phyloP scores from a whole-genome alignment of 192 early-diverging fungal species.

The Spinellus fusiger region DNA sequence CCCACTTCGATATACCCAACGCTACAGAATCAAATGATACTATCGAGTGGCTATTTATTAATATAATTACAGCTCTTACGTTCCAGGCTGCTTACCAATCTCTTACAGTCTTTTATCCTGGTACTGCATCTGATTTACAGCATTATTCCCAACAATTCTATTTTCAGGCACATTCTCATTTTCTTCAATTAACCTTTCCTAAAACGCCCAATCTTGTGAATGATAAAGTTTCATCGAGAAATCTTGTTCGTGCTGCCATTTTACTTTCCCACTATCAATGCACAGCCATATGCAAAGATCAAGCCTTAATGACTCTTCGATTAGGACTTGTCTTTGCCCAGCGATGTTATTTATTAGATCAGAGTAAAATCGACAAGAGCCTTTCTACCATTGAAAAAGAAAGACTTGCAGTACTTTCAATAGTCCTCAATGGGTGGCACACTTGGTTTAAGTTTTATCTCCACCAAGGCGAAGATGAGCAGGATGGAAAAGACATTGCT shows the following conservation, averaged over 20 bases:
- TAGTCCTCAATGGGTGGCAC: background rate
- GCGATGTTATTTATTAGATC: background rate
- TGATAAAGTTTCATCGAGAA: background rate
- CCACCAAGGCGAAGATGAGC: too few relatives aligned
- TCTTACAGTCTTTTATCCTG: background rate
- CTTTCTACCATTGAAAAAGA: background rate
- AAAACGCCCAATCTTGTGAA: background rate
- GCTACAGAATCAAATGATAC: background rate
- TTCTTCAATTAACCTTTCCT: background rate
- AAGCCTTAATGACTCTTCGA: conserved; percentile 6
- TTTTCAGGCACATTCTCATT: background rate
- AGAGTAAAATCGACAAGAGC: background rate
- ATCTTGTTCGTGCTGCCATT: conserved; percentile 1
- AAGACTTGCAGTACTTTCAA: background rate
- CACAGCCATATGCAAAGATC: conserved; percentile 6
- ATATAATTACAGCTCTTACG: background rate
- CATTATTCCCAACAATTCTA: background rate
- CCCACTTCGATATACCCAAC: background rate
- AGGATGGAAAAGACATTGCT: too few relatives aligned
- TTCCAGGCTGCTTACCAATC: background rate
- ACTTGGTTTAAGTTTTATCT: background rate
- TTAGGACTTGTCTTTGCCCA: conserved; percentile 1
- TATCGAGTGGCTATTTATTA: background rate
- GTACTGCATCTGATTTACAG: background rate
- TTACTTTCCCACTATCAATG: conserved; percentile 11